Conservation (phyloP, 1,284 basidiomycete genomes). For the Papiliotrema nemorosa region DNA sequence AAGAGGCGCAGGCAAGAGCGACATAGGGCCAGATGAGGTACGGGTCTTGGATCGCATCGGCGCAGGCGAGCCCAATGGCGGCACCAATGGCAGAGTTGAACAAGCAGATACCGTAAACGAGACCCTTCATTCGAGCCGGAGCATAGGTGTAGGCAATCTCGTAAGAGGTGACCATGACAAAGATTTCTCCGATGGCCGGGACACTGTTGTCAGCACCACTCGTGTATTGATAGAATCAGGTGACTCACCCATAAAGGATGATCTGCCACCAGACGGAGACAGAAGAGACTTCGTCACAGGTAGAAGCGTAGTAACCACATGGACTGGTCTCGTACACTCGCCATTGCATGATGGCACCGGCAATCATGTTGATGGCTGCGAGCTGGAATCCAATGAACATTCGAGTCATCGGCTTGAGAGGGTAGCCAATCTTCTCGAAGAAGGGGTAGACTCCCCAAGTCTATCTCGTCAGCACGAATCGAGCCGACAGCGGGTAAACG, state of each 20-base stretch:
- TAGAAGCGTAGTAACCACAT: constrained; percentile 49
- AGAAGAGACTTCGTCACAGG: constrained; percentile 28
- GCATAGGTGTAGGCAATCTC: constrained; percentile 49
- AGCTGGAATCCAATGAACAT: constrained; percentile 17
- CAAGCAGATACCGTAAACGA: constrained; percentile 36
- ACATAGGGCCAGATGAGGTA: constrained; percentile 52
- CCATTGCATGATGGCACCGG: constrained; percentile 51
- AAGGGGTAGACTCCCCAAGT: constrained; percentile 51
- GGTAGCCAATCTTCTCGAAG: constrained; percentile 44
- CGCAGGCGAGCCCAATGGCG: constrained; percentile 46
- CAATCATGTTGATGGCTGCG: constrained; percentile 38
- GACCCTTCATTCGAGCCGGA: constrained; percentile 41
- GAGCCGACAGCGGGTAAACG: no score
- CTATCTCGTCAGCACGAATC: no score
- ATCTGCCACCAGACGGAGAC: constrained; percentile 45
- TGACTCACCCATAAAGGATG: no score
- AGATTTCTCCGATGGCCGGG: constrained; percentile 50
- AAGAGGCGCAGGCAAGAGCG: constrained; percentile 43
- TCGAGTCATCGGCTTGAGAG: constrained; percentile 29
- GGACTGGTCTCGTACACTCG: constrained; percentile 49
- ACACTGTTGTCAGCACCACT: no score
- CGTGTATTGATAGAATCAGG: no score
- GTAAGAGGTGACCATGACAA: constrained; percentile 47
- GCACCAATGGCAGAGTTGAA: constrained; percentile 49
- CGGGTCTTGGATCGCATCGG: constrained; percentile 47